Conservation (phyloP, 768 basidiomycete species). For the Strobilomyces confusus region DNA sequence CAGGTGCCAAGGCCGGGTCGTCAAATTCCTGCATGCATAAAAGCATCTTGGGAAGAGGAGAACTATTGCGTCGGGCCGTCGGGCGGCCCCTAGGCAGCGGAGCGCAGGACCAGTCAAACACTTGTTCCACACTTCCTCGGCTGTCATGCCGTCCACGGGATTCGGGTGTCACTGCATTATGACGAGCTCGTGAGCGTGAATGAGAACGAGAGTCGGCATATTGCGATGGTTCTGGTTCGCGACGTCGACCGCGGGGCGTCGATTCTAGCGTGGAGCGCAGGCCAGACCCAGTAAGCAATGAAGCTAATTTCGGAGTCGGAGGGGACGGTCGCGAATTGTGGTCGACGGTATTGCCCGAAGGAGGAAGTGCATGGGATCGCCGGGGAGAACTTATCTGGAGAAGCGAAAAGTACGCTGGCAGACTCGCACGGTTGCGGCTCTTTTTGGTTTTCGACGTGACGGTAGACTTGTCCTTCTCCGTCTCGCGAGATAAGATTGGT, state of each 20-base stretch:
- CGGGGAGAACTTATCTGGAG: slow-evolving; percentile 48
- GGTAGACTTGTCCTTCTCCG: slow-evolving; percentile 25
- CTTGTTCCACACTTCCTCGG: slow-evolving; percentile 40
- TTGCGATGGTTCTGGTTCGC: slow-evolving; percentile 34
- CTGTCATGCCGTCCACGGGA: slow-evolving; percentile 20
- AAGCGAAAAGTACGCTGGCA: slow-evolving; percentile 74
- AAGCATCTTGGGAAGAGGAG: slow-evolving; percentile 51
- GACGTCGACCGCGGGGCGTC: slow-evolving; percentile 54
- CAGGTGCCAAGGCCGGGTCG: slow-evolving; percentile 27
- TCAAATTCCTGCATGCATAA: slow-evolving; percentile 34
- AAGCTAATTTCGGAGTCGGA: slow-evolving; percentile 53
- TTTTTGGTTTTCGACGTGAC: slow-evolving; percentile 42
- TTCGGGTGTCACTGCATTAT: slow-evolving; percentile 9
- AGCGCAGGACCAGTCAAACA: slow-evolving; percentile 45
- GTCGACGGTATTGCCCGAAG: slow-evolving; percentile 42
- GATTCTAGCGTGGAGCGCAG: slow-evolving; percentile 36
- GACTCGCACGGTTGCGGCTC: slow-evolving; percentile 63
- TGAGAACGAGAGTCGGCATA: slow-evolving; percentile 37
- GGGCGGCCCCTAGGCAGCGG: slow-evolving; percentile 44
- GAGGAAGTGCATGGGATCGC: slow-evolving; percentile 38
- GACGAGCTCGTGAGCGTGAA: slow-evolving; percentile 38
- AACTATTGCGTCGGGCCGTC: slow-evolving; percentile 49
- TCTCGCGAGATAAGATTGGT: slow-evolving; percentile 25
- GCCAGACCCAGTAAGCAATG: slow-evolving; percentile 31
- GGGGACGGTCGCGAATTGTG: slow-evolving; percentile 46